These are phyloP conservation scores for Poronia punctata DNA, from an alignment of 495 filamentous ascomycete species.

Conservation along the genomic window DNA sequence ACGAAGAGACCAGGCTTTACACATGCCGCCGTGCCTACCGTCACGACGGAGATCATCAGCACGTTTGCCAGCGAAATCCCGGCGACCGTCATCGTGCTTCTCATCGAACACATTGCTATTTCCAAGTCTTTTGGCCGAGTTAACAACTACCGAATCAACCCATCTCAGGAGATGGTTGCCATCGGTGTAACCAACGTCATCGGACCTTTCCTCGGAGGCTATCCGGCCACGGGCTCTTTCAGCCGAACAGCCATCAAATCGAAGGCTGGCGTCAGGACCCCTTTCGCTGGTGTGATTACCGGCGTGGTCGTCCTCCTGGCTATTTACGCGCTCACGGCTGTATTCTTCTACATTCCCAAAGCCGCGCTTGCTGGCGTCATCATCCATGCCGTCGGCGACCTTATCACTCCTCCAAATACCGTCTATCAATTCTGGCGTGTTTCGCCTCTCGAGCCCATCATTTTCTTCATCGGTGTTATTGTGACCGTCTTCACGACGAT, in stretches of 20 bases:
- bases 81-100: slow-evolving; percentile 79
- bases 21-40: slow-evolving; percentile 65
- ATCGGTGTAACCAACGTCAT: slow-evolving; percentile 91
- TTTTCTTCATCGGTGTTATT: slow-evolving; percentile 91
- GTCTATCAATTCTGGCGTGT: slow-evolving; percentile 96
- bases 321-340: slow-evolving; percentile 82
- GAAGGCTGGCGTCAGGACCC: slow-evolving; percentile 91
- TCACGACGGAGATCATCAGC: slow-evolving; percentile 57
- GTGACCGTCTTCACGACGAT: slow-evolving; percentile 85
- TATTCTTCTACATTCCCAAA: slow-evolving; percentile 93
- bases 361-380: slow-evolving; percentile 87
- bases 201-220: slow-evolving; percentile 88
- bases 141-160: slow-evolving; percentile 98
- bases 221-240: slow-evolving; percentile 94
- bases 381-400: slow-evolving; percentile 92
- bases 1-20: slow-evolving; percentile 55
- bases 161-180: slow-evolving; percentile 92
- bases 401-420: slow-evolving; percentile 90
- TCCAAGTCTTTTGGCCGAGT: slow-evolving; percentile 95
- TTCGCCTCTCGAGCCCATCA: slow-evolving; percentile 79
- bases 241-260: slow-evolving; percentile 97
- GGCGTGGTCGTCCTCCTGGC: slow-evolving; percentile 84
- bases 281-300: slow-evolving; percentile 87
- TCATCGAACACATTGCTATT: slow-evolving; percentile 97
- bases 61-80: slow-evolving; percentile 61